Conservation (phyloP, 495 filamentous ascomycete genomes). For the Bombardia bombarda region DNA sequence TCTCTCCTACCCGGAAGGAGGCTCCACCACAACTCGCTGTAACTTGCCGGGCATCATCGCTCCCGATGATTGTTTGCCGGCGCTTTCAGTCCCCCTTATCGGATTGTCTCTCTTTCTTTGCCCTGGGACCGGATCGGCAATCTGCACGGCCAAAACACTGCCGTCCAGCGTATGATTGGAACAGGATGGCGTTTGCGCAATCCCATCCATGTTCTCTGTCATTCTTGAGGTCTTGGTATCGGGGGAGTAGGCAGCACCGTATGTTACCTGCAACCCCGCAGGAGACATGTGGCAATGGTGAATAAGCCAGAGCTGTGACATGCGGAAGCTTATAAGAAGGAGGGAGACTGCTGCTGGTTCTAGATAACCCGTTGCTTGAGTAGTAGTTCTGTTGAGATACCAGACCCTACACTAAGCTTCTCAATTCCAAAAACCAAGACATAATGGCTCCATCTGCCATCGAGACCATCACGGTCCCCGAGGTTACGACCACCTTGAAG, state of each 20-base stretch:
- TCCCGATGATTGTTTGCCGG: not conserved
- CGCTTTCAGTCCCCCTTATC: constrained; percentile 1
- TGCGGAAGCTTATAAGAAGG: constrained; percentile 1
- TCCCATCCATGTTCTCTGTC: constrained; percentile 2
- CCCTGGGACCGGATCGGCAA: too few relatives aligned
- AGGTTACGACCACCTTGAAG: constrained; percentile 19
- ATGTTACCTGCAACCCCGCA: not conserved
- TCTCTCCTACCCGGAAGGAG: too few relatives aligned
- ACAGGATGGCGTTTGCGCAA: not conserved
- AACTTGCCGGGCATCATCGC: not conserved
- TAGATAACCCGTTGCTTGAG: not conserved
- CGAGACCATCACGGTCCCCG: constrained; percentile 25
- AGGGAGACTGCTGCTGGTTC: not conserved
- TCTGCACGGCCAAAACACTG: too few relatives aligned
- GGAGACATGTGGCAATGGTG: not conserved
- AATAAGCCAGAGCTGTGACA: not conserved
- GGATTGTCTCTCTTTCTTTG: not conserved
- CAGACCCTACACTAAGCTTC: not conserved
- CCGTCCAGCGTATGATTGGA: too few relatives aligned
- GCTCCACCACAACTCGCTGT: constrained; percentile 1
- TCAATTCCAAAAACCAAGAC: not conserved
- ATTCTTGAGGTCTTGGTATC: too few relatives aligned
- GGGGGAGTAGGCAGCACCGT: too few relatives aligned
- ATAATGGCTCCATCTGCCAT: constrained; percentile 24
- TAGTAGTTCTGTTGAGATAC: too few relatives aligned